Conservation (phyloP, 2,329 filamentous ascomycete genomes). For the Xylaria sp. region DNA sequence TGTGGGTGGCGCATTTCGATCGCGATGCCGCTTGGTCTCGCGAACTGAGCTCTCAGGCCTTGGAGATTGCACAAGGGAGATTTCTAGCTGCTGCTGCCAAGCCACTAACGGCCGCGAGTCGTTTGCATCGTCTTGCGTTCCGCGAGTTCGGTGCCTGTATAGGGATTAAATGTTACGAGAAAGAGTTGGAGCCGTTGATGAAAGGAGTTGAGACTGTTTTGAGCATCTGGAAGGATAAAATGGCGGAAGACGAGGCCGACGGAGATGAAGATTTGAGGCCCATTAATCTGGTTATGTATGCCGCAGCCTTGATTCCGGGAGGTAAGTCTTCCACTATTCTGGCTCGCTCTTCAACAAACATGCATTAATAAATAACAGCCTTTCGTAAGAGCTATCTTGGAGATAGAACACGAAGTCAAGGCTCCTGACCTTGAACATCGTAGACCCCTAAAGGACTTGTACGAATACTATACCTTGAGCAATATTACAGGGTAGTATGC, state of each 20-base stretch:
- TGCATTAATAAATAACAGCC: slow-evolving; percentile 3
- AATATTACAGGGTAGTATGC: background rate
- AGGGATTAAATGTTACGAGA: slow-evolving; percentile 19
- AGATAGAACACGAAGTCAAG: background rate
- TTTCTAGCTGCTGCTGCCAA: slow-evolving; percentile 9
- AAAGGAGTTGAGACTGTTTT: slow-evolving; percentile 13
- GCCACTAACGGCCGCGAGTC: slow-evolving; percentile 10
- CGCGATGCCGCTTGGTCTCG: slow-evolving; percentile 14
- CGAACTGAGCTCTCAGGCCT: slow-evolving; percentile 11
- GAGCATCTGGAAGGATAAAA: slow-evolving; percentile 38
- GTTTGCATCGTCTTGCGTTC: slow-evolving; percentile 22
- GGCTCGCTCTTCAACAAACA: background rate
- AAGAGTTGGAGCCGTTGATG: background rate
- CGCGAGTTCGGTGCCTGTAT: slow-evolving; percentile 26
- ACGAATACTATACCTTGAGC: background rate
- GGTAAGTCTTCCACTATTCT: slow-evolving; percentile 52
- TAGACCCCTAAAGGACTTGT: background rate
- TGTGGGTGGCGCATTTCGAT: slow-evolving; percentile 25
- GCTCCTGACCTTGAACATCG: background rate
- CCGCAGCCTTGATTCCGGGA: slow-evolving; percentile 63
- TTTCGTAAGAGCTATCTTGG: slow-evolving; percentile 3
- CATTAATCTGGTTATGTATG: slow-evolving; percentile 67
- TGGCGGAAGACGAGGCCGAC: slow-evolving; percentile 41
- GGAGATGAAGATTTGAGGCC: slow-evolving; percentile 56
- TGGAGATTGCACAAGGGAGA: slow-evolving; percentile 4